phyloP scores from a whole-genome alignment of 805 yeast species.

The Hanseniaspora clermontiae region DNA sequence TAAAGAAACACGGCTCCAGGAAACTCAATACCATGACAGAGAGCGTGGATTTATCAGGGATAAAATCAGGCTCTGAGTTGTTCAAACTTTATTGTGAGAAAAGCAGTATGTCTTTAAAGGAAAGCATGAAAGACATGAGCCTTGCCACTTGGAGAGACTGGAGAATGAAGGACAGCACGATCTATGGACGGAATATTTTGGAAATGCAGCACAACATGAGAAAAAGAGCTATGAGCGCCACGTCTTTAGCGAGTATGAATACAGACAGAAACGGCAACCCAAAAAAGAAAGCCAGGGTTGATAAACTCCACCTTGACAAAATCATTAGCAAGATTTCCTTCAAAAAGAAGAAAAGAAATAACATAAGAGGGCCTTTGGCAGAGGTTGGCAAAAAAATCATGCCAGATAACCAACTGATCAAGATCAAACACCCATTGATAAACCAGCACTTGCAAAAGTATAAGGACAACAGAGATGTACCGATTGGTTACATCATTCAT shows the following conservation, averaged over 20 bases:
- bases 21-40: conserved; percentile 48
- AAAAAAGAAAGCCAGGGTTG: neutral
- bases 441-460: conserved; percentile 51
- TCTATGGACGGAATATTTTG: conserved; percentile 36
- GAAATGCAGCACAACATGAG: conserved; percentile 16
- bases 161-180: conserved; percentile 64
- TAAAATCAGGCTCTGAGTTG: conserved; percentile 29
- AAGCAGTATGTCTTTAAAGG: neutral
- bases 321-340: neutral
- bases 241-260: neutral
- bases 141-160: conserved; percentile 88
- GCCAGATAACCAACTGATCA: conserved; percentile 12
- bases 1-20: conserved; percentile 21
- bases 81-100: conserved; percentile 4
- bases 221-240: conserved; percentile 13
- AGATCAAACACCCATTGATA: conserved; percentile 44
- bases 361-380: neutral
- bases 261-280: neutral
- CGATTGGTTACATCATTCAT: conserved; percentile 64
- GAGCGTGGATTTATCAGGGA: conserved; percentile 43
- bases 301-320: neutral
- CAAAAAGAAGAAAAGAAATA: neutral
- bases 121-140: conserved; percentile 24
- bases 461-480: conserved; percentile 59
- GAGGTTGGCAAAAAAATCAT: neutral